Evolutionary conservation across 495 filamentous ascomycete genomes (phyloP).

Genomic region (Podospora pseudocomata): DNA sequence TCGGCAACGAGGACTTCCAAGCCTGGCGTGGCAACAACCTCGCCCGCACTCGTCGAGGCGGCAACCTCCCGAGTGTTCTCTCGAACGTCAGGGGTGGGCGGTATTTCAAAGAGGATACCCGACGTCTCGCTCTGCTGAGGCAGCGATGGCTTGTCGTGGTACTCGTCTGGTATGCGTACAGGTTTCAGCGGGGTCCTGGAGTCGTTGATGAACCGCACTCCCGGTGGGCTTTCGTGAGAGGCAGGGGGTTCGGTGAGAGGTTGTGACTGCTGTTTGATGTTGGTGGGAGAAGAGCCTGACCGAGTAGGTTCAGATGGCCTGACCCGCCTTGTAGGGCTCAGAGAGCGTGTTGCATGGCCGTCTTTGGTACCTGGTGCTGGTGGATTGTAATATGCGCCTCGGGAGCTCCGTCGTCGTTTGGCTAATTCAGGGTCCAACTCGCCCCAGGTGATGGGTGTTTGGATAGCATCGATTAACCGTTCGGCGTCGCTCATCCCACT

Average conservation of each 20-base stretch:
- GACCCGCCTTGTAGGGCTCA: slow-evolving; percentile 22
- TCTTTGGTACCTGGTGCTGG: not conserved
- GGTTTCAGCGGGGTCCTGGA: slow-evolving; percentile 39
- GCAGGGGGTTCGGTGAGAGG: not conserved
- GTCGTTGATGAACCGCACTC: slow-evolving; percentile 32
- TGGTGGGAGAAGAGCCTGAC: slow-evolving; percentile 16
- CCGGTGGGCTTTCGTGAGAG: slow-evolving; percentile 11
- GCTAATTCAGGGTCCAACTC: slow-evolving; percentile 34
- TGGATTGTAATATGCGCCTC: slow-evolving; percentile 16
- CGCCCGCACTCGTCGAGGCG: not conserved
- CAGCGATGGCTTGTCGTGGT: slow-evolving; percentile 20
- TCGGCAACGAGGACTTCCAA: slow-evolving; percentile 79
- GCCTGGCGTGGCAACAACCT: not conserved
- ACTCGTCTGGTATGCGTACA: slow-evolving; percentile 40
- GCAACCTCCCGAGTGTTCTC: not conserved
- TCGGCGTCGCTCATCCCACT: slow-evolving; percentile 68
- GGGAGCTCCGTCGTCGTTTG: slow-evolving; percentile 17
- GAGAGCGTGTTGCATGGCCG: slow-evolving; percentile 13
- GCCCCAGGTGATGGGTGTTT: slow-evolving; percentile 52
- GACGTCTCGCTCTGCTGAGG: slow-evolving; percentile 25
- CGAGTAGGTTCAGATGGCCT: slow-evolving; percentile 10
- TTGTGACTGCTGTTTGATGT: not conserved
- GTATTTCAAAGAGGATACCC: slow-evolving; percentile 37
- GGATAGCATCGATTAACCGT: slow-evolving; percentile 70
- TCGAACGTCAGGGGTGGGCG: slow-evolving; percentile 4